Conservation (phyloP, 139 green algal species). For the Chlorella sp. region DNA sequence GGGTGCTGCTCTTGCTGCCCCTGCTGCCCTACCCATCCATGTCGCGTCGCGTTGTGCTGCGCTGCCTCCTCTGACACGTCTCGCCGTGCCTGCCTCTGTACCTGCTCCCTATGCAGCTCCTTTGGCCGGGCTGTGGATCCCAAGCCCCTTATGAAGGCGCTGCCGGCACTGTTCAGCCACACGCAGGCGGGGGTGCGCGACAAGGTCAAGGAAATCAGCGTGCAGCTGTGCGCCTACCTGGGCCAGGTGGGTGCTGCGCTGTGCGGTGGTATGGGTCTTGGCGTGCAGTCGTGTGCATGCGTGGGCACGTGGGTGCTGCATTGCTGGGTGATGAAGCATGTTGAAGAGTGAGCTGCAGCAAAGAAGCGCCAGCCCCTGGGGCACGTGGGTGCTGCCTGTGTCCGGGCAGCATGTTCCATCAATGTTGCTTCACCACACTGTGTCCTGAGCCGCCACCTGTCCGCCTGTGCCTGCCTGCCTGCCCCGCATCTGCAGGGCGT, state of each 20-base stretch:
- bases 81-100: neutral
- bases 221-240: slow-evolving; percentile 85
- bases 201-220: slow-evolving; percentile 86
- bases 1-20: neutral
- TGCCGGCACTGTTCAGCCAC: slow-evolving; percentile 86
- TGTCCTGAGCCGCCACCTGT: no score
- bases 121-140: slow-evolving; percentile 84
- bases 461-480: slow-evolving; percentile 71
- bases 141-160: slow-evolving; percentile 86
- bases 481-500: slow-evolving; percentile 58
- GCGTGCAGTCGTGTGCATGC: neutral
- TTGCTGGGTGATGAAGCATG: no score
- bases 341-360: no score
- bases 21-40: neutral
- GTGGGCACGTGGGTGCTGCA: no score
- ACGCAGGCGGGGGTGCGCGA: slow-evolving; percentile 87
- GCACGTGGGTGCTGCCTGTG: neutral
- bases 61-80: neutral
- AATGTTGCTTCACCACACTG: no score
- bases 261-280: neutral
- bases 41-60: neutral
- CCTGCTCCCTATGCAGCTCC: slow-evolving; percentile 45
- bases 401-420: no score
- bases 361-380: neutral
- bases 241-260: slow-evolving; percentile 46